phyloP scores from a whole-genome alignment of 108 stramenopile genomes.

The Cyclotella sp. region DNA sequence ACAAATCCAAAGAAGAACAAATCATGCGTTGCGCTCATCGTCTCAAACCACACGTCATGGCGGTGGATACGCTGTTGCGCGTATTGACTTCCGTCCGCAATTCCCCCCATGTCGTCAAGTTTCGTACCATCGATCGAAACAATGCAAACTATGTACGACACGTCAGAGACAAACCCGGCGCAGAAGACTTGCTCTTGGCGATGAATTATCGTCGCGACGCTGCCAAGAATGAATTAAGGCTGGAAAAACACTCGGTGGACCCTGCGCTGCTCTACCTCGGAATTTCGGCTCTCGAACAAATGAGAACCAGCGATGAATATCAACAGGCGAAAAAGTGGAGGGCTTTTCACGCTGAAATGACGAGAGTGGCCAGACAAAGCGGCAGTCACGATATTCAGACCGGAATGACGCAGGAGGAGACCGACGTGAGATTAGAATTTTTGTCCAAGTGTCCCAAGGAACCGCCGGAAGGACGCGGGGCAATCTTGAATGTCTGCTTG shows the following conservation, averaged over 20 bases:
- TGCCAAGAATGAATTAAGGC: slow-evolving; percentile 43
- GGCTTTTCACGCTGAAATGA: slow-evolving; percentile 50
- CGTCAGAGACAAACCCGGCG: slow-evolving; percentile 71
- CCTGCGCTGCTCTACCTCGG: slow-evolving; percentile 78
- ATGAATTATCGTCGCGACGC: slow-evolving; percentile 68
- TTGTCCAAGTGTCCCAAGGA: slow-evolving; percentile 72
- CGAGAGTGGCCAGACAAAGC: slow-evolving; percentile 35
- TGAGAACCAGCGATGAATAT: slow-evolving; percentile 66
- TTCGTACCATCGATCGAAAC: slow-evolving; percentile 67
- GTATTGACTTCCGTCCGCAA: slow-evolving; percentile 61
- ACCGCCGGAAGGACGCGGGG: slow-evolving; percentile 65
- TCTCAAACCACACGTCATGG: slow-evolving; percentile 66
- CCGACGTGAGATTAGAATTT: slow-evolving; percentile 44
- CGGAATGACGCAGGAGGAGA: slow-evolving; percentile 38
- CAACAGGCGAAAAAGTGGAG: slow-evolving; percentile 50
- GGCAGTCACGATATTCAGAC: slow-evolving; percentile 8
- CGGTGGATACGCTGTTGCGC: slow-evolving; percentile 77
- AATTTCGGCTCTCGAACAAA: slow-evolving; percentile 80
- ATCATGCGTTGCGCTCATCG: slow-evolving; percentile 77
- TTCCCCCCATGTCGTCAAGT: slow-evolving; percentile 60
- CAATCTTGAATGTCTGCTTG: slow-evolving; percentile 52
- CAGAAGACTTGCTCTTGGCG: slow-evolving; percentile 72
- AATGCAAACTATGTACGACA: slow-evolving; percentile 61
- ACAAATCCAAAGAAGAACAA: slow-evolving; percentile 83
- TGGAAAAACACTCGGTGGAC: slow-evolving; percentile 67